Evolutionary conservation across 2,329 filamentous ascomycete genomes (phyloP).

Genomic region (Xylariomycetidae sp.): DNA sequence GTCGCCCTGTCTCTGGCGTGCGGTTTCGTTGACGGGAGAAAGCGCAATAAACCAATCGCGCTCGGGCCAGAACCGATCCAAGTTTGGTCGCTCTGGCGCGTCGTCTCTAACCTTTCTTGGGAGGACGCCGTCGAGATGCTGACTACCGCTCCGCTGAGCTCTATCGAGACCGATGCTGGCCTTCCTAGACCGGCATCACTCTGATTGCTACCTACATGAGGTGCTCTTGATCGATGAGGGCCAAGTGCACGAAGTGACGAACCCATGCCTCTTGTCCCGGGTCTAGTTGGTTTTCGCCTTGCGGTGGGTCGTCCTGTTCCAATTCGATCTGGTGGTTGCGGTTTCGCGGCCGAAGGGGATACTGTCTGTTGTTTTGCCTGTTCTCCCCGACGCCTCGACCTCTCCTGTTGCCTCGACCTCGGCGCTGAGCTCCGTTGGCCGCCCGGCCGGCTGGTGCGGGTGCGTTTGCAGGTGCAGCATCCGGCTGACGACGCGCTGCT

Average conservation of each 20-base stretch:
- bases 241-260: conserved; percentile 47
- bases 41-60: too few relatives aligned
- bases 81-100: too few relatives aligned
- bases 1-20: conserved; percentile 9
- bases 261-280: conserved; percentile 47
- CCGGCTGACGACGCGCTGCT: conserved; percentile 20
- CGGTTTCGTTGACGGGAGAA: neutral
- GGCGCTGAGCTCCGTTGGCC: conserved; percentile 23
- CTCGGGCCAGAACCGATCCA: too few relatives aligned
- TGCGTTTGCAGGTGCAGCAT: conserved; percentile 6
- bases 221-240: conserved; percentile 47
- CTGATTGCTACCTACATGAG: too few relatives aligned
- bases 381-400: conserved; percentile 17
- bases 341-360: conserved; percentile 21
- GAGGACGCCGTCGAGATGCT: too few relatives aligned
- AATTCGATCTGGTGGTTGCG: conserved; percentile 16
- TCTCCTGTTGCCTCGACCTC: conserved; percentile 26
- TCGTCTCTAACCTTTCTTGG: too few relatives aligned
- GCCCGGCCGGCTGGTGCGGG: too few relatives aligned
- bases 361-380: conserved; percentile 20
- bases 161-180: too few relatives aligned
- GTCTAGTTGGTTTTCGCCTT: conserved; percentile 30
- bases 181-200: too few relatives aligned
- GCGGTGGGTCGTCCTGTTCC: conserved; percentile 13
- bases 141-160: too few relatives aligned